Evolutionary conservation across 2,329 filamentous ascomycete species (phyloP).

Genomic region (Sporothrix protearum): DNA sequence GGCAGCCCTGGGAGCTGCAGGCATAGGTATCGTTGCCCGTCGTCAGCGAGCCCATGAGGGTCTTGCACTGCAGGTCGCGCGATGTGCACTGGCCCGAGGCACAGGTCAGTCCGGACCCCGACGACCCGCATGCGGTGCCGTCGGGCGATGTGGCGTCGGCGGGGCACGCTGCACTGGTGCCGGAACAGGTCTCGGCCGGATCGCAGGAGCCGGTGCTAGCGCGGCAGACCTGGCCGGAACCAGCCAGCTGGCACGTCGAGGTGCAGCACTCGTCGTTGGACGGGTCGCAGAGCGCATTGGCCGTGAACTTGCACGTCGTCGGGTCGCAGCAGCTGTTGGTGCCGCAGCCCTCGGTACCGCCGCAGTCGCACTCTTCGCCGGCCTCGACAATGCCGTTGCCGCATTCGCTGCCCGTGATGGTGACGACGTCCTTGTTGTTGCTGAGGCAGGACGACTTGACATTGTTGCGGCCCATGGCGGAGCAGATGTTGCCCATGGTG

Average conservation of each 20-base stretch:
- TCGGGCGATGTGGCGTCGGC: constrained; percentile 65
- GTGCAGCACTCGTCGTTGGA: constrained; percentile 80
- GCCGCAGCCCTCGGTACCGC: constrained; percentile 67
- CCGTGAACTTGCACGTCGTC: constrained; percentile 78
- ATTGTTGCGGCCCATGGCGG: constrained; percentile 71
- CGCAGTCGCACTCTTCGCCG: constrained; percentile 95
- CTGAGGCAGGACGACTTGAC: constrained; percentile 74
- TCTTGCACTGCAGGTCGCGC: constrained; percentile 82
- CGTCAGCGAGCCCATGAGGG: constrained; percentile 71
- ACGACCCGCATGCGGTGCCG: constrained; percentile 65
- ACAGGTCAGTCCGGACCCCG: constrained; percentile 64
- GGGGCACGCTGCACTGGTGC: constrained; percentile 69
- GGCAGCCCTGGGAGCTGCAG: constrained; percentile 70
- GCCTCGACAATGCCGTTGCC: constrained; percentile 95
- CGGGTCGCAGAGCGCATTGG: constrained; percentile 72
- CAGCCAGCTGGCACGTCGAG: constrained; percentile 61
- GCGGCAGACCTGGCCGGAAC: constrained; percentile 72
- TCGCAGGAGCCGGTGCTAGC: constrained; percentile 77
- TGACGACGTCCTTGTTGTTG: constrained; percentile 79
- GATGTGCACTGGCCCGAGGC: constrained; percentile 94
- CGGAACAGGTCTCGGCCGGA: constrained; percentile 77
- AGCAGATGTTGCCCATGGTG: constrained; percentile 90
- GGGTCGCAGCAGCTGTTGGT: constrained; percentile 80
- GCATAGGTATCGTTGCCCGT: constrained; percentile 73
- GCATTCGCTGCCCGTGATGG: constrained; percentile 78